phyloP scores from a whole-genome alignment of 1,284 basidiomycete species.

The Trichosporon asahii region DNA sequence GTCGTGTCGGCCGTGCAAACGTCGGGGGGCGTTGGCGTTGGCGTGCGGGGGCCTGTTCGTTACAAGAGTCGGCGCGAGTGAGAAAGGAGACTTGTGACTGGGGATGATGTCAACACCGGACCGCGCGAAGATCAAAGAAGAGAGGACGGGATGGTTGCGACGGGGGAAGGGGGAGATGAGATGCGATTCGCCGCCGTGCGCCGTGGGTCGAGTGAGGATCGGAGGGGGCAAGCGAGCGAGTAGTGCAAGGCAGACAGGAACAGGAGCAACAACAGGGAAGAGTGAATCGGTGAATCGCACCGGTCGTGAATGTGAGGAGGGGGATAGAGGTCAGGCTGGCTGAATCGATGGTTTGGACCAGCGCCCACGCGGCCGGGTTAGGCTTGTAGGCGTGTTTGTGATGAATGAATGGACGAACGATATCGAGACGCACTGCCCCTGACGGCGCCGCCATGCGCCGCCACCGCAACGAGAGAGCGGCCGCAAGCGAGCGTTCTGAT shows the following conservation, averaged over 20 bases:
- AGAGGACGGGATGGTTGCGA: neutral
- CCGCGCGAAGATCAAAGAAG: neutral
- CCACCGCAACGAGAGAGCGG: neutral
- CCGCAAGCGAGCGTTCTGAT: neutral
- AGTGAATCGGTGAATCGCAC: neutral
- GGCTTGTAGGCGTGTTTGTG: neutral
- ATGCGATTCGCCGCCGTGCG: neutral
- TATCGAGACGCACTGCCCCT: neutral
- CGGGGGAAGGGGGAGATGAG: neutral
- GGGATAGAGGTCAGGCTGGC: neutral
- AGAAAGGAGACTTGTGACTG: neutral
- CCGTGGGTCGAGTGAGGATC: neutral
- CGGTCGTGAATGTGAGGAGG: neutral
- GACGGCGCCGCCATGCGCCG: neutral
- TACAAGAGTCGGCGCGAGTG: neutral
- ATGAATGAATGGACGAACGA: constrained; percentile 7
- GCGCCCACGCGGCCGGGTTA: neutral
- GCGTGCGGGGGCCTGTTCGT: neutral
- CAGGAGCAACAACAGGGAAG: neutral
- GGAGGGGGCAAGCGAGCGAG: neutral
- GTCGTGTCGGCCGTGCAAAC: neutral
- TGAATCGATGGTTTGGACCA: neutral
- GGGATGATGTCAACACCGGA: neutral
- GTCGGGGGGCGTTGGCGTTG: neutral
- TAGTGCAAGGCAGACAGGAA: neutral